Conservation (phyloP, 2,329 filamentous ascomycete genomes). For the Fusarium agapanthi region DNA sequence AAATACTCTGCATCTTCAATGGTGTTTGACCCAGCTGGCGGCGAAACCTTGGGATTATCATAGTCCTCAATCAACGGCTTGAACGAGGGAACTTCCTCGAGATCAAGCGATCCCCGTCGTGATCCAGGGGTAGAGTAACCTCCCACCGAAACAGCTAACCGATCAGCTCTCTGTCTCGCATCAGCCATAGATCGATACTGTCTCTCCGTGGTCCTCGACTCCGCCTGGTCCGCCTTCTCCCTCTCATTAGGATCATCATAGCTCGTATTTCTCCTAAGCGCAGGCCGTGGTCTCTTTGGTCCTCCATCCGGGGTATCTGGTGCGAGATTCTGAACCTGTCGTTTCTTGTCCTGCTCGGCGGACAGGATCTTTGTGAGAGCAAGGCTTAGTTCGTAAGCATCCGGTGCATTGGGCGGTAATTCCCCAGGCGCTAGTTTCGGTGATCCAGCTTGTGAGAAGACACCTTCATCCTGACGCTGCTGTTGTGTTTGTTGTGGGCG, state of each 20-base stretch:
- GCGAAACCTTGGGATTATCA: conserved; percentile 36
- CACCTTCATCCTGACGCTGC: conserved; percentile 27
- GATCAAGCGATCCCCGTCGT: conserved; percentile 47
- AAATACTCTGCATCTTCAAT: conserved; percentile 32
- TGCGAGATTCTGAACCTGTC: conserved; percentile 7
- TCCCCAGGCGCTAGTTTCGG: conserved; percentile 38
- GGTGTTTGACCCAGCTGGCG: conserved; percentile 19
- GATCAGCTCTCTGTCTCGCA: conserved; percentile 51
- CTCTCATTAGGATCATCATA: conserved; percentile 53
- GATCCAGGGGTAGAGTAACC: conserved; percentile 50
- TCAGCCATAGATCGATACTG: conserved; percentile 52
- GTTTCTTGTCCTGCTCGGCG: conserved; percentile 42
- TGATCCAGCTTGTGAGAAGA: conserved; percentile 41
- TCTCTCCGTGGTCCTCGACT: conserved; percentile 49
- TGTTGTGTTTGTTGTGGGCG: conserved; percentile 1
- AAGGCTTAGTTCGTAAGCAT: conserved; percentile 50
- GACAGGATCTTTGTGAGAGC: conserved; percentile 52
- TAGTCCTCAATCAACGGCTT: conserved; percentile 46
- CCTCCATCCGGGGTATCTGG: conserved; percentile 30
- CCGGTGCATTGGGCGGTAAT: conserved; percentile 47
- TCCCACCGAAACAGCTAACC: conserved; percentile 51
- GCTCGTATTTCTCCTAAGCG: conserved; percentile 54
- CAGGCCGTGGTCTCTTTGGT: conserved; percentile 47
- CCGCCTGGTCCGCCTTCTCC: conserved; percentile 52
- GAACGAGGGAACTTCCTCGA: conserved; percentile 43